Percentiles rank a stretch among this genome's conserved stretches.
Evolutionary conservation across 1,284 basidiomycete genomes (phyloP).

Genomic region (Microbotryum intermedium): DNA sequence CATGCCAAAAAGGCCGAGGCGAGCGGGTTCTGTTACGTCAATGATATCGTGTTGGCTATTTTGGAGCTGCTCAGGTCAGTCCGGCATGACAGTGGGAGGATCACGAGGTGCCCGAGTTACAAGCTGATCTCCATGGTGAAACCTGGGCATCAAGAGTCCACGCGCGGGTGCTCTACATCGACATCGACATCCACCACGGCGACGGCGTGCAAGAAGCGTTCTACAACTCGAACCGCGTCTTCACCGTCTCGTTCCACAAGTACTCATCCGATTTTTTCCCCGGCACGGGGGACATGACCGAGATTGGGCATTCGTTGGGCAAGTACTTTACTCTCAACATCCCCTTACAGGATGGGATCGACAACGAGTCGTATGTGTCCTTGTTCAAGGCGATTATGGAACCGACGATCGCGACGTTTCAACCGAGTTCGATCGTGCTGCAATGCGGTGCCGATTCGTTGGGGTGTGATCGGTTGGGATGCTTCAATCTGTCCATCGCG

Average conservation of each 20-base stretch:
- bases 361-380: slow-evolving; percentile 90
- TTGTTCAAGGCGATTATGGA: slow-evolving; percentile 96
- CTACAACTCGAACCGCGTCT: slow-evolving; percentile 92
- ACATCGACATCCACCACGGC: slow-evolving; percentile 95
- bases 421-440: slow-evolving; percentile 82
- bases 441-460: slow-evolving; percentile 97
- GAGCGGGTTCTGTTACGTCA: slow-evolving; percentile 92
- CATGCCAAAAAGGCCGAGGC: slow-evolving; percentile 94
- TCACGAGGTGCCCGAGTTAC: not conserved
- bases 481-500: slow-evolving; percentile 98
- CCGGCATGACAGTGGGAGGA: not conserved
- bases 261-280: slow-evolving; percentile 98
- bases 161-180: slow-evolving; percentile 86
- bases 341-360: slow-evolving; percentile 90
- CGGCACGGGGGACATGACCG: slow-evolving; percentile 84
- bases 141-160: slow-evolving; percentile 53
- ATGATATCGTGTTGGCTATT: slow-evolving; percentile 88
- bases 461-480: slow-evolving; percentile 86
- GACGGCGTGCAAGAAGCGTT: slow-evolving; percentile 97
- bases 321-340: slow-evolving; percentile 96
- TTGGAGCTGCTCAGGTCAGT: slow-evolving; percentile 77
- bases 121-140: not conserved
- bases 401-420: slow-evolving; percentile 81
- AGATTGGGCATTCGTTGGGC: slow-evolving; percentile 71
- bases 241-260: slow-evolving; percentile 99